phyloP scores from a whole-genome alignment of 1,284 basidiomycete species.

The Exobasidium cylindrosporum region DNA sequence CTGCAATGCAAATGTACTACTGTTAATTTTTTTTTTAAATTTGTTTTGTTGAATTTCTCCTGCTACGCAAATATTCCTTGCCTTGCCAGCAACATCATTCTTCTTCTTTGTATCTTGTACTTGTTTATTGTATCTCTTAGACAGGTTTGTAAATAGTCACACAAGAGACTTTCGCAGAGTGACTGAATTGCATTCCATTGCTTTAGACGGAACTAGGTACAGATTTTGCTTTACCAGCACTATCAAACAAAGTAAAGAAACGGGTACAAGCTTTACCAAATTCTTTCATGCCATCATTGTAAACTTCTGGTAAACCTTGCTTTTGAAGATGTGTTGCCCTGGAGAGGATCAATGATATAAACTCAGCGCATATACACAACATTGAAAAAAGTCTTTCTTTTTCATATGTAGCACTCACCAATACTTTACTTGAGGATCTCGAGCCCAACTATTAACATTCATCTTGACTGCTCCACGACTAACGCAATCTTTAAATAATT shows the following conservation, averaged over 20 bases:
- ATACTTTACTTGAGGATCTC: constrained; percentile 29
- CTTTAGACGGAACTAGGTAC: too few relatives aligned
- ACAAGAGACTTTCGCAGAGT: too few relatives aligned
- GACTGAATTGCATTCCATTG: too few relatives aligned
- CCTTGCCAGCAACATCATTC: too few relatives aligned
- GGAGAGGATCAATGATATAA: not conserved
- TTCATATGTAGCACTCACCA: constrained; percentile 13
- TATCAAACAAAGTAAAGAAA: constrained; percentile 26
- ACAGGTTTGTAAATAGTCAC: too few relatives aligned
- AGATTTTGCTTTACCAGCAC: constrained; percentile 19
- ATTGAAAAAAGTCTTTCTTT: not conserved
- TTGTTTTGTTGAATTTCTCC: too few relatives aligned
- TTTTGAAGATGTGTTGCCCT: constrained; percentile 14
- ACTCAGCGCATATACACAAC: not conserved
- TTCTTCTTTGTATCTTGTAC: too few relatives aligned
- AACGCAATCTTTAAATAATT: constrained; percentile 26
- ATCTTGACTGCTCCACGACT: constrained; percentile 25
- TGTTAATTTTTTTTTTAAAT: too few relatives aligned
- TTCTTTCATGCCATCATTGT: constrained; percentile 28
- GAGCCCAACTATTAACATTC: constrained; percentile 35
- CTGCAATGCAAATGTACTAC: too few relatives aligned
- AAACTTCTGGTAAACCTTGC: constrained; percentile 25
- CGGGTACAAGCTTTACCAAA: constrained; percentile 19
- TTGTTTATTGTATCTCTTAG: too few relatives aligned
- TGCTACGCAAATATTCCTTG: too few relatives aligned